Base-by-base conservation (phyloP, 208 protist genomes). In the Acanthamoeba royreba region DNA sequence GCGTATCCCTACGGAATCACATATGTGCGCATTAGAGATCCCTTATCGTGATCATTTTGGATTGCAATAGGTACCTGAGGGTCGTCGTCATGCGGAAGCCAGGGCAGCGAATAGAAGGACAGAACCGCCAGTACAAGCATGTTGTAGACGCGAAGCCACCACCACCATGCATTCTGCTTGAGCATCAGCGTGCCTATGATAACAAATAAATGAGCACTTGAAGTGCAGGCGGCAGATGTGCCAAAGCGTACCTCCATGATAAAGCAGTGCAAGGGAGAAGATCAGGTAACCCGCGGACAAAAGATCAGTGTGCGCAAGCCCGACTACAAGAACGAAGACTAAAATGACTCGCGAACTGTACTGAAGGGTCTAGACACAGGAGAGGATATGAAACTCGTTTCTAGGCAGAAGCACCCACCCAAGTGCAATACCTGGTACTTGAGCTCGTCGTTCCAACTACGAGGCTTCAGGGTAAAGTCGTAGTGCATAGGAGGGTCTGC, bases 401-500 rank as follows among this genome's bases (percentile, higher is more conserved):
- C n/a, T n/a, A n/a, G n/a, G n/a, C n/a, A n/a, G n/a, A n/a, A n/a
- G n/a, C n/a, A n/a, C n/a, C n/a, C n/a, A n/a, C n/a, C n/a, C n/a
- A 69, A 28, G 58, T 7, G 58, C 58, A 15, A n/a, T 8, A 69
- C 58, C 69, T 81, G 69, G 46, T 63, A 88, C 45, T 88, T 88
- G 81, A 88, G 81, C 28, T 88, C 81, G 81, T 88, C 81, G 52
- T 88, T 88, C 81, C 81, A 92, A n/a, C 42, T 66, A 35, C 81
- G 81, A 4, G 81, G 81, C 81, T 61, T 88, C 46, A 88, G 81
- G 1, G 81, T 88, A 38, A 88, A 88, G 81, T 88, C 81, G 52
- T 88, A 88, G 45, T 38, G 45, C 33, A 88, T 42, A 8, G 45
- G 81, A 63, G 81, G 81, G 19, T 63, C 7, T 15, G 69, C 69